Percentiles rank a stretch among this genome's conserved stretches.
phyloP scores from a whole-genome alignment of 352 stramenopile genomes.

The Phytophthora brassicae region DNA sequence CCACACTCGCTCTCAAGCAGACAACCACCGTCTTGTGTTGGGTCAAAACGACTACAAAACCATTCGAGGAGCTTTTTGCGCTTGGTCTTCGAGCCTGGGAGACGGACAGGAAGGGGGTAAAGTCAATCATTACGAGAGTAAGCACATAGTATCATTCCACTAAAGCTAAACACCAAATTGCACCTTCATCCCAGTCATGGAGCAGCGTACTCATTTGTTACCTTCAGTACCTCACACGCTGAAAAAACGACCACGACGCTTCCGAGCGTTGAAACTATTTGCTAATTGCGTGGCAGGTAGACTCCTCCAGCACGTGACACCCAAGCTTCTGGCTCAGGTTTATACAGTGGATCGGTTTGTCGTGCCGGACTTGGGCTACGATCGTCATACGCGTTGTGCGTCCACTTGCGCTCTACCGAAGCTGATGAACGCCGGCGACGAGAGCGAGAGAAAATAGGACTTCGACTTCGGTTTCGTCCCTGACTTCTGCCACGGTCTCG shows the following conservation, averaged over 20 bases:
- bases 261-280: constrained; percentile 1
- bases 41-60: constrained; percentile 39
- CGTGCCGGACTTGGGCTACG: constrained; percentile 75
- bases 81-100: constrained; percentile 45
- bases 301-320: constrained; percentile 78
- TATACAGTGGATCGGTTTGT: constrained; percentile 62
- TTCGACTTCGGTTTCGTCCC: constrained; percentile 26
- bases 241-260: constrained; percentile 11
- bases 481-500: constrained; percentile 30
- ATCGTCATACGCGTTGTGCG: constrained; percentile 70
- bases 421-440: constrained; percentile 28
- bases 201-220: constrained; percentile 43
- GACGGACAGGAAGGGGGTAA: not conserved
- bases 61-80: constrained; percentile 60
- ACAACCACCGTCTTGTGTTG: constrained; percentile 12
- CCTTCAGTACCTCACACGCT: not conserved
- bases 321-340: constrained; percentile 67
- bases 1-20: constrained; percentile 51
- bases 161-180: not conserved
- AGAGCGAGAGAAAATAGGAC: constrained; percentile 14
- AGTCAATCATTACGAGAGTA: not conserved
- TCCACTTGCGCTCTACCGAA: constrained; percentile 52
- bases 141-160: not conserved
- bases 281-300: constrained; percentile 63
- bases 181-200: constrained; percentile 75